phyloP scores from a whole-genome alignment of 495 filamentous ascomycete species.

The Podospora fimiseda region DNA sequence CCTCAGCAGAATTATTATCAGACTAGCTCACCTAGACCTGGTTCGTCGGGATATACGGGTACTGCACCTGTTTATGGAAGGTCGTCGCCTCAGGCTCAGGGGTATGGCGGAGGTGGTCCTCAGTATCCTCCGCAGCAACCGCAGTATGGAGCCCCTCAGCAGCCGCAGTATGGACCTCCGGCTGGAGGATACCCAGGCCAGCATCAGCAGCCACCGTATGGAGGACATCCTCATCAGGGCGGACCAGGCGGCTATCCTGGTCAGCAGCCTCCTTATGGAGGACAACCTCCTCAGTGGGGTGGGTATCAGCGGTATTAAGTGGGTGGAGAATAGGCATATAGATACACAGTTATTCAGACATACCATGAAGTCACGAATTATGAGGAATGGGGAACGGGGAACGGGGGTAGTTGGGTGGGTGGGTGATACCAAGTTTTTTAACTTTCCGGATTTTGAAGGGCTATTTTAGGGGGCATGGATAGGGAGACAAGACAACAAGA shows the following conservation, averaged over 20 bases:
- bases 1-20: conserved; percentile 6
- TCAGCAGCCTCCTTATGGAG: conserved; percentile 9
- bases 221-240: conserved; percentile 2
- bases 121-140: not conserved
- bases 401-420: not conserved
- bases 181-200: not conserved
- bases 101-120: conserved; percentile 5
- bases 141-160: no score
- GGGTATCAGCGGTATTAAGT: conserved; percentile 13
- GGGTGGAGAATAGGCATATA: no score
- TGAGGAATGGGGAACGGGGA: no score
- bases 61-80: conserved; percentile 1
- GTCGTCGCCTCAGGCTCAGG: conserved; percentile 7
- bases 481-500: not conserved
- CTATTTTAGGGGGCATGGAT: not conserved
- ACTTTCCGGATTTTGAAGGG: not conserved
- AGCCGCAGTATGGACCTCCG: conserved; percentile 7
- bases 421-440: not conserved
- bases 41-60: not conserved
- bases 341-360: no score
- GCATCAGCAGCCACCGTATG: conserved; percentile 3
- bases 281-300: conserved; percentile 9
- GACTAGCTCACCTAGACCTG: not conserved
- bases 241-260: conserved; percentile 1
- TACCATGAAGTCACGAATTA: no score